Percentiles rank a stretch among this genome's conserved stretches.
Evolutionary conservation across 2,329 filamentous ascomycete genomes (phyloP).

Genomic region (Xylariaceae sp.): DNA sequence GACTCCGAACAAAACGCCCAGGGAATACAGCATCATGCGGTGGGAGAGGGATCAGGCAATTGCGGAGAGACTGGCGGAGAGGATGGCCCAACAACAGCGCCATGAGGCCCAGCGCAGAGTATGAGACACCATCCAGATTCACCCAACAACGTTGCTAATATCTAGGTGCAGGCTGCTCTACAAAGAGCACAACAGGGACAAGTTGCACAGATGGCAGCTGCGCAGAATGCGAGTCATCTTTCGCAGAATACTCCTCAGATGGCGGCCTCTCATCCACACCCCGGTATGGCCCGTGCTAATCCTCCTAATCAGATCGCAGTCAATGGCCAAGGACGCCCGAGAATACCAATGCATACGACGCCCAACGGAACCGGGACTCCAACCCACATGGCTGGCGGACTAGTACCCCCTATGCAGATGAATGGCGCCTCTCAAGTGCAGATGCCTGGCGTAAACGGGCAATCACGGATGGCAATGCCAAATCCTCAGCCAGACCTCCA

Average conservation of each 20-base stretch:
- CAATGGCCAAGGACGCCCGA: slow-evolving; percentile 50
- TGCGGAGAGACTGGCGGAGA: slow-evolving; percentile 62
- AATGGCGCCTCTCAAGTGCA: slow-evolving; percentile 70
- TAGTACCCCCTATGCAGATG: slow-evolving; percentile 60
- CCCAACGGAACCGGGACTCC: slow-evolving; percentile 52
- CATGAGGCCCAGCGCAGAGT: slow-evolving; percentile 58
- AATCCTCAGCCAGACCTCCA: slow-evolving; percentile 53
- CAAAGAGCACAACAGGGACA: slow-evolving; percentile 51
- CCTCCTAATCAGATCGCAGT: slow-evolving; percentile 49
- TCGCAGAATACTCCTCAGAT: slow-evolving; percentile 42
- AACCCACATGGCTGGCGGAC: slow-evolving; percentile 54
- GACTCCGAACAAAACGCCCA: slow-evolving; percentile 68
- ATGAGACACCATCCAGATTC: slow-evolving; percentile 37
- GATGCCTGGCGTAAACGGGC: slow-evolving; percentile 61
- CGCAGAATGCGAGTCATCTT: slow-evolving; percentile 41
- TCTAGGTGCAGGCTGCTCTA: slow-evolving; percentile 42
- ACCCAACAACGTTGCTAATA: slow-evolving; percentile 32
- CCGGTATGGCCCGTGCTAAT: slow-evolving; percentile 44
- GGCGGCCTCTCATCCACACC: slow-evolving; percentile 38
- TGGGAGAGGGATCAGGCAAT: slow-evolving; percentile 79
- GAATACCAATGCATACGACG: slow-evolving; percentile 58
- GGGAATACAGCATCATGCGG: slow-evolving; percentile 88
- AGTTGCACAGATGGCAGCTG: slow-evolving; percentile 48
- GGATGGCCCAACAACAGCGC: slow-evolving; percentile 60
- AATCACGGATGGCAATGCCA: slow-evolving; percentile 62